Evolutionary conservation across 23 red algal genomes (phyloP), one percentile per base, ranked within the genome.

Genomic region (Gracilaria vermiculophylla): DNA sequence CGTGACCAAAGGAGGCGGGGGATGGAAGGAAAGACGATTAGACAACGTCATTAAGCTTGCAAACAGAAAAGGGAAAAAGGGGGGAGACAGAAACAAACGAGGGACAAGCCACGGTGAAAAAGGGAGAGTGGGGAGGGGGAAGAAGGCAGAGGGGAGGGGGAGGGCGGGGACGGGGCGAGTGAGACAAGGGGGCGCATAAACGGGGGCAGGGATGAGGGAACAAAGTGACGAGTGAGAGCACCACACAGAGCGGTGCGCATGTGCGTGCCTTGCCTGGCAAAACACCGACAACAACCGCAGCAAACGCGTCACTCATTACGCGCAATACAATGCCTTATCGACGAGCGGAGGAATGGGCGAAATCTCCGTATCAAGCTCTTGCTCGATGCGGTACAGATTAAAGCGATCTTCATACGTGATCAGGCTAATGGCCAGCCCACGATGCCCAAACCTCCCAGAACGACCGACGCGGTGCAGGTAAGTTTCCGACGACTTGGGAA

Each of bases 331-430:
- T 23, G 72, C 53, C 83, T 95, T 92, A 62, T 95, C 92, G 21
- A 98, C 96, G 34, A 76, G 53, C 2, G 92, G 54, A 27, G 96
- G 96, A 41, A 98, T 94, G 0, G 96, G 96, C n/a, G 69, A 77
- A 52, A 98, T 95, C 72, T 95, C 78, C 0, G 96, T 98, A 19
- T 88, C 96, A 19, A 98, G 87, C 62, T 98, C 96, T 66, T 98
- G 92, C 80, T 98, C 96, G 40, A 98, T 98, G n/a, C 89, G 69
- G 65, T 95, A 98, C 24, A 98, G 89, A 75, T 95, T 98, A 83
- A 95, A 85, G 17, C 96, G 87, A 45, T 98, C 96, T 5, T 98
- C 96, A 35, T 95, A 91, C 3, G 96, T 98, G 66, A 99, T 78
- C 54, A 99, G 94, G 17, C 84, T 89, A 49, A 99, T 91, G 23